These are phyloP conservation scores for Rubroshorea leprosula DNA, from an alignment of 345 rosid genomes.

Conservation along the genomic window DNA sequence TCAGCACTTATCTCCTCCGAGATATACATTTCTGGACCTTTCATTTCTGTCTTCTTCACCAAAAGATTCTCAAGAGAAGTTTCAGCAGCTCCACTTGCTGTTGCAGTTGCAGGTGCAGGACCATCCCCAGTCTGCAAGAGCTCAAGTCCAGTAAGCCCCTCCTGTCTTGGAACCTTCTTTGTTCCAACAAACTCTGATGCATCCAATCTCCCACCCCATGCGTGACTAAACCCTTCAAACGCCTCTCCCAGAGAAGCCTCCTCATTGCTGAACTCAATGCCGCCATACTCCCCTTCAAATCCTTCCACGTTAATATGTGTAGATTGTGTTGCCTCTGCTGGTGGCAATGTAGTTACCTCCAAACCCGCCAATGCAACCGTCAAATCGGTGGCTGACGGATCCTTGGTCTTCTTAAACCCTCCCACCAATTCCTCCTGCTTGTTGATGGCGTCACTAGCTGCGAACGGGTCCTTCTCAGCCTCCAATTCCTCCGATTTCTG, in stretches of 20 bases:
- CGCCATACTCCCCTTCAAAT: slow-evolving; percentile 95
- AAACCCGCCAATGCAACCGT: slow-evolving; percentile 80
- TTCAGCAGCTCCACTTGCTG: slow-evolving; percentile 42
- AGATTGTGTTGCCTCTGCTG: slow-evolving; percentile 95
- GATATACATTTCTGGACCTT: slow-evolving; percentile 89
- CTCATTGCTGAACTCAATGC: slow-evolving; percentile 84
- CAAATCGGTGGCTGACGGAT: slow-evolving; percentile 62
- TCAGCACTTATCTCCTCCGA: slow-evolving; percentile 85
- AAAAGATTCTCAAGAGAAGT: slow-evolving; percentile 63
- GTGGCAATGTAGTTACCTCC: slow-evolving; percentile 89
- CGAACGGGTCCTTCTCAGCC: slow-evolving; percentile 79
- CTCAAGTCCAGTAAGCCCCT: slow-evolving; percentile 96
- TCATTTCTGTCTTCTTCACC: slow-evolving; percentile 82
- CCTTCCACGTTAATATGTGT: slow-evolving; percentile 90
- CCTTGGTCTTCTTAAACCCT: slow-evolving; percentile 90
- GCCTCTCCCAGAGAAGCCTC: slow-evolving; percentile 90
- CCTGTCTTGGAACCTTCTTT: slow-evolving; percentile 61
- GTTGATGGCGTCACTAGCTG: slow-evolving; percentile 64
- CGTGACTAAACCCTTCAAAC: slow-evolving; percentile 80
- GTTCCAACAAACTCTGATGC: slow-evolving; percentile 88
- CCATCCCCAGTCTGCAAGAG: slow-evolving; percentile 71
- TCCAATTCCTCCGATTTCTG: slow-evolving; percentile 52
- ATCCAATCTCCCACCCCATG: slow-evolving; percentile 99
- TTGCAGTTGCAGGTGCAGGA: slow-evolving; percentile 34
- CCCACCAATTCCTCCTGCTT: slow-evolving; percentile 76